Conservation (phyloP, 345 rosid species). For the Rubroshorea leprosula region DNA sequence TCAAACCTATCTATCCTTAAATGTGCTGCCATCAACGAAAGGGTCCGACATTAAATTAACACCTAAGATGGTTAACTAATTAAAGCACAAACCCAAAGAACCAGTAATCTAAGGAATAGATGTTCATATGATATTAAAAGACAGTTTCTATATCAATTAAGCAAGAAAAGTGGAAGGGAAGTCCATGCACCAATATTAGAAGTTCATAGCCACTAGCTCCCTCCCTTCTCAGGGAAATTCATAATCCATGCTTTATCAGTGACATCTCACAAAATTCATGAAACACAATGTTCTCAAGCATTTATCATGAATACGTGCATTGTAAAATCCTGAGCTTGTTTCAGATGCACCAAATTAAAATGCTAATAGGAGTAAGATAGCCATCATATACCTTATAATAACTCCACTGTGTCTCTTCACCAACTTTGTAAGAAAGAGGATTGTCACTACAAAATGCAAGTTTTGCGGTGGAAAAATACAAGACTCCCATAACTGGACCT, state of each 20-base stretch:
- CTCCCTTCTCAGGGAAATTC: background rate
- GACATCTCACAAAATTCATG: background rate
- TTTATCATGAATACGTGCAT: background rate
- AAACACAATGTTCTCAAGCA: background rate
- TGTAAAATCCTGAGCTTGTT: background rate
- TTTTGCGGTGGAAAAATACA: constrained; percentile 74
- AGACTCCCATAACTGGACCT: constrained; percentile 92
- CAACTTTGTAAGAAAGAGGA: constrained; percentile 77
- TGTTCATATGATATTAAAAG: no score
- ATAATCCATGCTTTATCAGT: background rate
- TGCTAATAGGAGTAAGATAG: background rate
- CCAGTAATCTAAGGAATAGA: no score
- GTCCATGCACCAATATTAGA: no score
- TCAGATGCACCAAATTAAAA: background rate
- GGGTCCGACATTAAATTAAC: background rate
- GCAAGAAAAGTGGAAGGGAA: background rate
- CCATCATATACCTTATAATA: constrained; percentile 65
- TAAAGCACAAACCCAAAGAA: no score
- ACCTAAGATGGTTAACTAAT: no score
- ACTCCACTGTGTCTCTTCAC: constrained; percentile 67
- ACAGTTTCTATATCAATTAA: constrained; percentile 1
- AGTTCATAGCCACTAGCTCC: no score
- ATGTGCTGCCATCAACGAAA: background rate
- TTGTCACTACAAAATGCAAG: constrained; percentile 80
- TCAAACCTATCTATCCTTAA: background rate